Evolutionary conservation across 2,329 filamentous ascomycete species (phyloP).

Genomic region (Gremmenia infestans): DNA sequence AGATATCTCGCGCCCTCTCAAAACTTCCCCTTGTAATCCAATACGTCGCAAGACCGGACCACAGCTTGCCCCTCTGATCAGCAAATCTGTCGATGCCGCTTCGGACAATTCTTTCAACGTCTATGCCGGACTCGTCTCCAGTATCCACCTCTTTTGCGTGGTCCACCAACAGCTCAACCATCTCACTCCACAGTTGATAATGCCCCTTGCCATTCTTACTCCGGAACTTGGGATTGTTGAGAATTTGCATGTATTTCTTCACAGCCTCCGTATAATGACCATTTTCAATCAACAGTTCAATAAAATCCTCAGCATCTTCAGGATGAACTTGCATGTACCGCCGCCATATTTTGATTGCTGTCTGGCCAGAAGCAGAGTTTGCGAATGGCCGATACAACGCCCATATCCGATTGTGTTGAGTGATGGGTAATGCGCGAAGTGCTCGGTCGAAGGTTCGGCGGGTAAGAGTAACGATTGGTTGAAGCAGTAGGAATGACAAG

Average conservation of each 20-base stretch:
- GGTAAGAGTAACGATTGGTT: conserved; percentile 85
- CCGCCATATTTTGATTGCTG: conserved; percentile 88
- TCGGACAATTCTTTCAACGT: conserved; percentile 86
- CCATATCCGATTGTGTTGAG: conserved; percentile 96
- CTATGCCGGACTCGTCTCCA: conserved; percentile 73
- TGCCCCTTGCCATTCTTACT: conserved; percentile 93
- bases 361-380: conserved; percentile 82
- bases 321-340: conserved; percentile 97
- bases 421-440: conserved; percentile 83
- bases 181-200: conserved; percentile 96
- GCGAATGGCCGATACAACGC: conserved; percentile 85
- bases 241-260: conserved; percentile 81
- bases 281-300: conserved; percentile 78
- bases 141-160: conserved; percentile 84
- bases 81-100: conserved; percentile 88
- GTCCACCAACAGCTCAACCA: conserved; percentile 90
- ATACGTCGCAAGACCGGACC: conserved; percentile 92
- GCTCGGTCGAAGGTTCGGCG: conserved; percentile 88
- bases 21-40: conserved; percentile 93
- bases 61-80: conserved; percentile 90
- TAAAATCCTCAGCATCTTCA: conserved; percentile 91
- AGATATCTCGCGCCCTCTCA: conserved; percentile 86
- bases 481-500: conserved; percentile 79
- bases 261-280: conserved; percentile 87
- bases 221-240: conserved; percentile 85